Evolutionary conservation across 2,329 filamentous ascomycete genomes (phyloP), one percentile per base, ranked within the genome.

Genomic region (Colletotrichum sp.): DNA sequence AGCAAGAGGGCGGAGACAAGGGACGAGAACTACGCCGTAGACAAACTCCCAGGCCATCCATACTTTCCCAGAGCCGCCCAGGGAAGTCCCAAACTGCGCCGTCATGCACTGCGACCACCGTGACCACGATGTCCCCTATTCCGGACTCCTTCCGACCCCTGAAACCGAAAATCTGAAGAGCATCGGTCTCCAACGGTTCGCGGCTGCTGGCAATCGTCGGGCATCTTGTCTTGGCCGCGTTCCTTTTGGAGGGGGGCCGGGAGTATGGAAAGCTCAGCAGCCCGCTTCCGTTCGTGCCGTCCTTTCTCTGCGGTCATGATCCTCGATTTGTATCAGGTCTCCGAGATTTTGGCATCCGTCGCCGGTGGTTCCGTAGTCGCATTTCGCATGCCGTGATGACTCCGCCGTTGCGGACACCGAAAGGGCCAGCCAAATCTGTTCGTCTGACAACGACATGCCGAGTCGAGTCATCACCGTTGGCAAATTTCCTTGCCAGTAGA

Each of bases 61-160:
- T 72, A n/a, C 36, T 63, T 48, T 28, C 55, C 32, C 63, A 28
- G 12, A 18, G 36, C 32, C 26, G 43, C 68, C 72, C 24, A 57
- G n/a, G 73, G 63, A 72, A 64, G 43, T 32, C 14, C 30, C 28
- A 60, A 73, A 65, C 70, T 21, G 24, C 28, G 48, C 48, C 16
- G 28, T 69, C 57, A 74, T 74, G 71, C 70, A 60, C 21, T 39
- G 69, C 69, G 26, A 59, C 63, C 26, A 60, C 26, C 30, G 48
- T 52, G 59, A 65, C 64, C 36, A 67, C 68, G 64, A 65, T 69
- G 63, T 61, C 64, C 70, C 73, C 65, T 52, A 64, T 69, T 75
- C 43, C 64, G 28, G 73, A 73, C 69, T 68, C 70, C 43, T 73
- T 55, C 48, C 39, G 32, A 65, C 68, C 63, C 63, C 70, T 72